phyloP scores from a whole-genome alignment of 805 yeast species.

The Wickerhamomyces silvicola region DNA sequence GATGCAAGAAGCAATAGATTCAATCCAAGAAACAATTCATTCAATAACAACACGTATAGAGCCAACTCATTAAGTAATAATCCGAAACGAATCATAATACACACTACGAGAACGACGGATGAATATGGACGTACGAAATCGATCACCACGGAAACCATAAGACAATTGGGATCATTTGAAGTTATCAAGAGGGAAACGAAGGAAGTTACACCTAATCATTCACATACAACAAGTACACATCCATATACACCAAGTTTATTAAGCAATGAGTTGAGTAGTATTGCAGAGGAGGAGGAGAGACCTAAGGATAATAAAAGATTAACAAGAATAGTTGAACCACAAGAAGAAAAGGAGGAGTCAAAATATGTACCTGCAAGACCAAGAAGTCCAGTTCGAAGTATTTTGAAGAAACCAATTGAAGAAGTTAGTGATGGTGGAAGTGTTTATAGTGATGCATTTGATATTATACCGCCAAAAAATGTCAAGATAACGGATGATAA shows the following conservation, averaged over 20 bases:
- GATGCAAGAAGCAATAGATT: no score
- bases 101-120: slow-evolving; percentile 46
- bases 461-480: slow-evolving; percentile 9
- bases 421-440: slow-evolving; percentile 20
- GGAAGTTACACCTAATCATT: slow-evolving; percentile 17
- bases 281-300: slow-evolving; percentile 23
- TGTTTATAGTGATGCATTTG: slow-evolving; percentile 18
- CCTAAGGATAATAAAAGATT: slow-evolving; percentile 3
- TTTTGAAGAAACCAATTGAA: slow-evolving; percentile 8
- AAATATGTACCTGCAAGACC: slow-evolving; percentile 1
- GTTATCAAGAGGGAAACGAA: slow-evolving; percentile 42
- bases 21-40: no score
- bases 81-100: slow-evolving; percentile 33
- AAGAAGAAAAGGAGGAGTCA: slow-evolving; percentile 1
- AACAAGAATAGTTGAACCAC: slow-evolving; percentile 1
- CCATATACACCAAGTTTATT: slow-evolving; percentile 21
- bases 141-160: slow-evolving; percentile 47
- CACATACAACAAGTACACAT: slow-evolving; percentile 19
- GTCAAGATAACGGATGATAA: not conserved
- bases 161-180: slow-evolving; percentile 42
- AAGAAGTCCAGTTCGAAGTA: slow-evolving; percentile 11
- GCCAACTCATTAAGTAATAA: slow-evolving; percentile 7
- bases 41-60: not conserved
- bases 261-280: slow-evolving; percentile 24
- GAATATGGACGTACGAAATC: slow-evolving; percentile 47